Evolutionary conservation across 2,329 filamentous ascomycete species (phyloP), one percentile per base, ranked within the genome.

Genomic region (Rutstroemia sp.): DNA sequence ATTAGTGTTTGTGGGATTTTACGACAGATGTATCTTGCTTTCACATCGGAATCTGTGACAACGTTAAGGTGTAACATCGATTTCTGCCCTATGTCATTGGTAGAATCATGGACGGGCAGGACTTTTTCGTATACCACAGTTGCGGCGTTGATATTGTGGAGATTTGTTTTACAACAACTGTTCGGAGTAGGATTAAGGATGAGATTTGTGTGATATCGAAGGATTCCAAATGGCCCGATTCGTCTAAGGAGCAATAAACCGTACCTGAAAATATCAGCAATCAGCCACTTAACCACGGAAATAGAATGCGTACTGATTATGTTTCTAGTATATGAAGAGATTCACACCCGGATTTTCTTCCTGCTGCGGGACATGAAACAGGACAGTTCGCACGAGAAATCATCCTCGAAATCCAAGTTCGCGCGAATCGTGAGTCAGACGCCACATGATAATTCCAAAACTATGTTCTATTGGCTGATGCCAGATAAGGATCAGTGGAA

Each of bases 1-100:
- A 39, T 54, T 54, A 49, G n/a, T 10, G 19, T 49, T 19, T 41
- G 21, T 49, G 34, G 52, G 52, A 48, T 54, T 45, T 41, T 7
- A 46, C 34, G 21, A 23, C 25, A 48, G 44, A 19, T 38, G 5
- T 47, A 39, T n/a, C 30, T 47, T 30, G 23, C 18, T 37, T 46
- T 16, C 37, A 37, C 39, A 37, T 34, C 19, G 42, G 25, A 14
- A 47, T 30, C 16, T 21, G 8, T 9, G 21, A 39, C 27, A 54
- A 14, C 16, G 10, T 27, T 30, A 37, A 23, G 5, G 10, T 54
- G 42, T 44, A 8, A 45, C 30, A 38, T 54, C 30, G 6, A 21
- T 8, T 12, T 27, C 12, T 38, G 8, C 2, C 47, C 12, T 12
- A 41, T 41, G 12, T 30, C 46, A 48, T 30, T 48, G 30, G 34